Evolutionary conservation across 768 basidiomycete species (phyloP), one percentile per base, ranked within the genome.

Genomic region (Lactarius hengduanensis): DNA sequence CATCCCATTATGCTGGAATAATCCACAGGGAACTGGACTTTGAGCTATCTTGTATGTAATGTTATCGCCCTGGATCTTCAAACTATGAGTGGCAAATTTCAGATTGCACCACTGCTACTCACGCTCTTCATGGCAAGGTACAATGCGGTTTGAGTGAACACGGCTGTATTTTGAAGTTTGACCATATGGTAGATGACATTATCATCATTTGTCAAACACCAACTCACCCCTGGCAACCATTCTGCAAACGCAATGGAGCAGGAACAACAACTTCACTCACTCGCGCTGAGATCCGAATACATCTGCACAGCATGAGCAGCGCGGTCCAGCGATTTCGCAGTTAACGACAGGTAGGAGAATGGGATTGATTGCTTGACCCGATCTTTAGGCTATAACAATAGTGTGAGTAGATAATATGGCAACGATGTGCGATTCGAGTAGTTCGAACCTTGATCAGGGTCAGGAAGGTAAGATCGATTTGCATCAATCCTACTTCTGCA

Each of bases 281-380:
- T 77, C 66, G 71, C 77, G 59, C 74, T 77, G 53, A 80, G 75
- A 64, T 80, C 6, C 6, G 32, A 32, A 32, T 32, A 32, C 7
- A 7, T 32, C 32, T 32, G 6, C 32, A 32, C 32, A 32, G 32
- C 4, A 30, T 30, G 32, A 32, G 32, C 32, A 32, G 32, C 32
- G 32, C 74, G 75, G 56, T 80, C 79, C 20, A 70, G 66, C 0
- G 79, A 71, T 3, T 28, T 59, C 9, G 73, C 77, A 11, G 72
- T 69, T 7, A 80, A 61, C 6, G 73, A 69, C n/a, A 80, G 45
- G 60, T 80, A 80, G 11, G 78, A 76, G 70, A 80, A 79, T 10
- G 80, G 79, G 3, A 80, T 59, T 1, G 79, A 79, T 62, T 79
- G 78, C 20, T 71, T 71, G 57, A 78, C 75, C 61, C 76, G 74